These are phyloP conservation scores for Aspergillus proliferans DNA, from an alignment of 2,329 filamentous ascomycete genomes.

Conservation along the genomic window DNA sequence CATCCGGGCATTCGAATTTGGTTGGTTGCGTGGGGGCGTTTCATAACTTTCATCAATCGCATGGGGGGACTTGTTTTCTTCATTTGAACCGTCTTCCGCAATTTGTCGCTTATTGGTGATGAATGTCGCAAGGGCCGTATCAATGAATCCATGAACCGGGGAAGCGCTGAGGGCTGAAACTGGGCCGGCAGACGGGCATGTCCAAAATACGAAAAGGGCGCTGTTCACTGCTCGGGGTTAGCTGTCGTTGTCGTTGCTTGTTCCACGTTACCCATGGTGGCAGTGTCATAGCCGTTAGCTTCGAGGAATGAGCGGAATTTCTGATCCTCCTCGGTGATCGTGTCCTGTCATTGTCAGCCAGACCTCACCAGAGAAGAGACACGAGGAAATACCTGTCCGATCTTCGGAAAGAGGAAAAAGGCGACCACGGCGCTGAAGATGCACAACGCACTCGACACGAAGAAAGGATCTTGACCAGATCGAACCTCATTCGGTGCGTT, in stretches of 20 bases:
- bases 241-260: not conserved
- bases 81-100: not conserved
- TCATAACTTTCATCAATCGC: not conserved
- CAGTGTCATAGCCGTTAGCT: slow-evolving; percentile 68
- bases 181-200: not conserved
- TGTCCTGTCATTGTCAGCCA: slow-evolving; percentile 54
- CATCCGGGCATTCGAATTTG: slow-evolving; percentile 4
- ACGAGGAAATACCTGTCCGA: slow-evolving; percentile 48
- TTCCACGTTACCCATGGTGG: slow-evolving; percentile 43
- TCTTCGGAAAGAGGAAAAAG: slow-evolving; percentile 64
- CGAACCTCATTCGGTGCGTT: slow-evolving; percentile 51
- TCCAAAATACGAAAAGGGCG: slow-evolving; percentile 1
- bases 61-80: not conserved
- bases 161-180: not conserved
- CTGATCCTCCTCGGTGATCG: slow-evolving; percentile 70
- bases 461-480: slow-evolving; percentile 80
- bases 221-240: slow-evolving; percentile 1
- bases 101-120: not conserved
- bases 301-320: slow-evolving; percentile 69
- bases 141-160: not conserved
- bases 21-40: slow-evolving; percentile 8
- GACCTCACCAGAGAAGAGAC: not conserved
- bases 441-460: slow-evolving; percentile 70
- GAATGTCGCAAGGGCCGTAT: not conserved
- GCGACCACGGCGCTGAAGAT: slow-evolving; percentile 65